Evolutionary conservation across 352 stramenopile species (phyloP), one percentile per base, ranked within the genome.

Genomic region (Lagenidium giganteum): DNA sequence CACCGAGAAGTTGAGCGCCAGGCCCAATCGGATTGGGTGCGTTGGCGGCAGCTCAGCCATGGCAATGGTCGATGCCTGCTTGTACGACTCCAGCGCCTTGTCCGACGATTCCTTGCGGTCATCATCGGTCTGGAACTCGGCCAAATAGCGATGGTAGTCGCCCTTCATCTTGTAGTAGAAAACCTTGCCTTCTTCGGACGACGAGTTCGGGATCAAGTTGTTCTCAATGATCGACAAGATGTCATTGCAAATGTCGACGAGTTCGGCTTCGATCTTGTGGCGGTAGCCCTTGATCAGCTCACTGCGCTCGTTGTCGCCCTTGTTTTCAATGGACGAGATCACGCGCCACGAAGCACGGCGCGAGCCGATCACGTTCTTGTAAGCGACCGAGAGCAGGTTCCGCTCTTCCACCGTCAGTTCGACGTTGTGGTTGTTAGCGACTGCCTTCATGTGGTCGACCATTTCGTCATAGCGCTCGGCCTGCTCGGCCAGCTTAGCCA

Each of bases 111-210:
- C 86, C 70, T 98, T 98, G 51, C 95, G 91, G 44, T 88, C 79
- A 23, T 98, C 95, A 22, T 93, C 95, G 40, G 79, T 79, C 74
- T 99, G 96, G 83, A 99, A 99, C 73, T 99, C 96, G 45, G 95
- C 96, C 48, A 99, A 75, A 76, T 98, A 99, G 56, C 97, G 95
- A 83, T 99, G 93, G 87, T 99, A 99, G 79, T 99, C 96, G 42
- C 96, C 96, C 83, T 98, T 98, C 95, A 99, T 99, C 90, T 99
- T 99, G 91, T 98, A 98, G 87, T 99, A 99, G 67, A 99, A 99
- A 12, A 99, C 96, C 80, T 99, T 98, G 68, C 93, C 95, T 66
- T 99, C 96, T 56, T 98, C 93, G 28, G 83, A 95, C 14, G 87
- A 95, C 45, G 87, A 97, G 80, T 98, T 98, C 45, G 95, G 95